These are phyloP conservation scores for Tolypocladium paradoxum DNA, from an alignment of 2,329 filamentous ascomycete genomes.

Conservation along the genomic window DNA sequence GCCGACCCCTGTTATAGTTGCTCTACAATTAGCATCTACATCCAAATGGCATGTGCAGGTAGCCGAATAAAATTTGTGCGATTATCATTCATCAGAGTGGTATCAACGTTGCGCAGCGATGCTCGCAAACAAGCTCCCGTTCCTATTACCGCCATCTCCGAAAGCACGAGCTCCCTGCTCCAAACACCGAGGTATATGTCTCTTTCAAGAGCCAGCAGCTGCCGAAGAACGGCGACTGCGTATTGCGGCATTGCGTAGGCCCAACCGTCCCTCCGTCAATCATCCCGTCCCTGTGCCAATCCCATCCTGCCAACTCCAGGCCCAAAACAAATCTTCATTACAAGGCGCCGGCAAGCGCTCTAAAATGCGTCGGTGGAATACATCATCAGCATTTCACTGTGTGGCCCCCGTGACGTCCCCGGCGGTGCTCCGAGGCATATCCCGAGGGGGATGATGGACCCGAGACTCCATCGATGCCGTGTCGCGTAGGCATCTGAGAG, in stretches of 20 bases:
- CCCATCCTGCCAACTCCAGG: neutral
- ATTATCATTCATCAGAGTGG: neutral
- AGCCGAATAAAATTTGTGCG: too few relatives aligned
- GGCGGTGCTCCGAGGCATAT: constrained; percentile 7
- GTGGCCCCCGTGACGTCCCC: constrained; percentile 7
- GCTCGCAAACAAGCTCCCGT: neutral
- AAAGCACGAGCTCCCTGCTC: neutral
- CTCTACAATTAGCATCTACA: neutral
- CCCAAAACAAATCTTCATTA: neutral
- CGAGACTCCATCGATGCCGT: constrained; percentile 14
- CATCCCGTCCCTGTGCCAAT: neutral
- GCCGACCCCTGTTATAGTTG: neutral
- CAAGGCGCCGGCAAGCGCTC: neutral
- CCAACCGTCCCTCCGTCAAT: neutral
- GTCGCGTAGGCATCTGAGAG: constrained; percentile 12
- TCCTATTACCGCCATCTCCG: neutral
- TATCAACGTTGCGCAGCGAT: neutral
- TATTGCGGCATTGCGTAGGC: neutral
- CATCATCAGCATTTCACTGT: constrained; percentile 8
- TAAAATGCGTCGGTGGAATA: neutral
- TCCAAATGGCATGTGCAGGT: neutral
- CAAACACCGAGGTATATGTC: neutral
- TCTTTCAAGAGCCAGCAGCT: neutral
- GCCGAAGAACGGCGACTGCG: neutral
- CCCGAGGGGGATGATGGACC: constrained; percentile 12